Evolutionary conservation across 2,329 filamentous ascomycete genomes (phyloP).

Genomic region (Penicillium sp.): DNA sequence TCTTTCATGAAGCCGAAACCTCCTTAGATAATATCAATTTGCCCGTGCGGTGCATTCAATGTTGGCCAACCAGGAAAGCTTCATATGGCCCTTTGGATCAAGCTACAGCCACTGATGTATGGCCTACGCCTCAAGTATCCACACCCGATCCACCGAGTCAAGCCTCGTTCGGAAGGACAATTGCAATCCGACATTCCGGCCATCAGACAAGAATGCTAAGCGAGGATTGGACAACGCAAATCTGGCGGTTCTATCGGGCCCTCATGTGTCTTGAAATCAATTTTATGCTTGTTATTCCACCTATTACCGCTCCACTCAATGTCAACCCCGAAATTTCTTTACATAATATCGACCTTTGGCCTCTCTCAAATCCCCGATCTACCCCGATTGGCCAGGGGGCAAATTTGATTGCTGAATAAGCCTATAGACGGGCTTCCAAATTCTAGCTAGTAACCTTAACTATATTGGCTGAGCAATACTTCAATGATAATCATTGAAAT

Average conservation of each 20-base stretch:
- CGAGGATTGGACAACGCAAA: conserved; percentile 12
- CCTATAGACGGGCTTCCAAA: not conserved
- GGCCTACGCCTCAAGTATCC: not conserved
- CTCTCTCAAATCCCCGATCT: not conserved
- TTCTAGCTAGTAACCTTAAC: not conserved
- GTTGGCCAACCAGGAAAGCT: conserved; percentile 12
- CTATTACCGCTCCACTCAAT: not conserved
- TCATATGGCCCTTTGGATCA: conserved; percentile 13
- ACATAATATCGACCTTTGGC: not conserved
- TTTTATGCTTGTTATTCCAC: not conserved
- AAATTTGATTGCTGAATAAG: not conserved
- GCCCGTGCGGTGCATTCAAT: conserved; percentile 7
- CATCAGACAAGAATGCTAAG: conserved; percentile 18
- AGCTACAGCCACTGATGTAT: conserved; percentile 18
- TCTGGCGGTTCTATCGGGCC: not conserved
- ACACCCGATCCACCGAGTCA: not conserved
- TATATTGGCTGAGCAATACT: not conserved
- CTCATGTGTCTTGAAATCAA: not conserved
- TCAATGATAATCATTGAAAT: no score
- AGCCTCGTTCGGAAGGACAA: conserved; percentile 10
- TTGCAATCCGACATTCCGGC: conserved; percentile 8
- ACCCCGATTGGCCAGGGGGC: not conserved
- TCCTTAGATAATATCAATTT: conserved; percentile 14
- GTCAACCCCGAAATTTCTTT: not conserved
- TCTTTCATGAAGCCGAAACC: conserved; percentile 9